phyloP scores from a whole-genome alignment of 441 rosid genomes.

The Breynia disticha region DNA sequence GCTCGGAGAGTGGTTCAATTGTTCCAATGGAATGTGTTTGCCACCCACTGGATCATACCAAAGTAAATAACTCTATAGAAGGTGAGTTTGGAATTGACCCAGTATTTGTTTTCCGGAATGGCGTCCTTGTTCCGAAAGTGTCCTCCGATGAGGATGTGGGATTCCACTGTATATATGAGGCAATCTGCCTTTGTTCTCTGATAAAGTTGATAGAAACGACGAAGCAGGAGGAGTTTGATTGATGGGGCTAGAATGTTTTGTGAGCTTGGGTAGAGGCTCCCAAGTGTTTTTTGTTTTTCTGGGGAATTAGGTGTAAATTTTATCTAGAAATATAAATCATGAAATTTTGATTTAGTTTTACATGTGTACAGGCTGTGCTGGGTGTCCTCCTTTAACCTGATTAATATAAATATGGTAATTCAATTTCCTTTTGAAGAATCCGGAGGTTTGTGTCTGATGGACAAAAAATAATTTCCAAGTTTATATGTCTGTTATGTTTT shows the following conservation, averaged over 20 bases:
- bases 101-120: slow-evolving; percentile 57
- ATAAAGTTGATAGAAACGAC: slow-evolving; percentile 44
- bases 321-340: slow-evolving; percentile 12
- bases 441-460: too few relatives aligned
- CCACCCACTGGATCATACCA: slow-evolving; percentile 23
- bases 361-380: too few relatives aligned
- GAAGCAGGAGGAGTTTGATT: slow-evolving; percentile 43
- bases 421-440: too few relatives aligned
- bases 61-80: slow-evolving; percentile 18
- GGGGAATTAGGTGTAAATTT: slow-evolving; percentile 13
- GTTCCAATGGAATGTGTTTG: slow-evolving; percentile 44
- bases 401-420: too few relatives aligned
- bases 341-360: slow-evolving; percentile 7
- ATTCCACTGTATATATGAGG: slow-evolving; percentile 59
- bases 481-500: too few relatives aligned
- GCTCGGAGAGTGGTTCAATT: slow-evolving; percentile 21
- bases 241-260: slow-evolving; percentile 21
- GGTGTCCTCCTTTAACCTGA: too few relatives aligned
- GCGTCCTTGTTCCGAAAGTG: slow-evolving; percentile 50
- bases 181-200: slow-evolving; percentile 59
- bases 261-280: slow-evolving; percentile 11
- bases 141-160: slow-evolving; percentile 21
- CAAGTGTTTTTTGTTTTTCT: slow-evolving; percentile 9
- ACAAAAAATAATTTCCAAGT: too few relatives aligned
- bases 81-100: slow-evolving; percentile 27